Percentiles rank a stretch among this genome's conserved stretches.
Conservation (phyloP, 352 stramenopile species). For the Pythium coloratum region DNA sequence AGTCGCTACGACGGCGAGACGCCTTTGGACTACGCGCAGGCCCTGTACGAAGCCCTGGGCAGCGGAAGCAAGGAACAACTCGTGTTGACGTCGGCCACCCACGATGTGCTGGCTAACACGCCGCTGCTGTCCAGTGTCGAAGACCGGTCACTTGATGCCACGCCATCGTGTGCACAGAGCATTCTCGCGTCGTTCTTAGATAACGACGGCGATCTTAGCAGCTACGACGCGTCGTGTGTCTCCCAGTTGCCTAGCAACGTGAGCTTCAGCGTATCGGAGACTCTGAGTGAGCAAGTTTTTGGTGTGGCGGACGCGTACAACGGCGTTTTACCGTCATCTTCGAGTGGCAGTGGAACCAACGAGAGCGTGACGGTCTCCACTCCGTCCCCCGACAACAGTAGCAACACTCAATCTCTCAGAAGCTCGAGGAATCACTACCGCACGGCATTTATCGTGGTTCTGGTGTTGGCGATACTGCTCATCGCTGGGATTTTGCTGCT, state of each 20-base stretch:
- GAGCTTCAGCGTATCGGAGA: conserved; percentile 37
- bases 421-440: conserved; percentile 17
- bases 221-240: conserved; percentile 59
- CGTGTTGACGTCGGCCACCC: conserved; percentile 34
- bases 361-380: conserved; percentile 2
- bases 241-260: conserved; percentile 26
- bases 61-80: conserved; percentile 51
- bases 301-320: conserved; percentile 52
- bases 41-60: conserved; percentile 37
- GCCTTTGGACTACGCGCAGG: conserved; percentile 42
- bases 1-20: conserved; percentile 47
- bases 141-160: conserved; percentile 27
- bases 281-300: conserved; percentile 41
- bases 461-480: conserved; percentile 21
- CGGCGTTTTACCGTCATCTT: conserved; percentile 23
- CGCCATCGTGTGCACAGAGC: conserved; percentile 42
- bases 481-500: conserved; percentile 14
- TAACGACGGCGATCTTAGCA: conserved; percentile 40
- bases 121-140: conserved; percentile 2
- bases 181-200: conserved; percentile 66
- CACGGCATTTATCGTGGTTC: conserved; percentile 22
- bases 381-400: background rate
- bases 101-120: conserved; percentile 44
- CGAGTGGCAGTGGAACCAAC: background rate
- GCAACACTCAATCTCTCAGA: conserved; percentile 2